phyloP scores from a whole-genome alignment of 139 green algal genomes.

The Picochlorum costavermella region DNA sequence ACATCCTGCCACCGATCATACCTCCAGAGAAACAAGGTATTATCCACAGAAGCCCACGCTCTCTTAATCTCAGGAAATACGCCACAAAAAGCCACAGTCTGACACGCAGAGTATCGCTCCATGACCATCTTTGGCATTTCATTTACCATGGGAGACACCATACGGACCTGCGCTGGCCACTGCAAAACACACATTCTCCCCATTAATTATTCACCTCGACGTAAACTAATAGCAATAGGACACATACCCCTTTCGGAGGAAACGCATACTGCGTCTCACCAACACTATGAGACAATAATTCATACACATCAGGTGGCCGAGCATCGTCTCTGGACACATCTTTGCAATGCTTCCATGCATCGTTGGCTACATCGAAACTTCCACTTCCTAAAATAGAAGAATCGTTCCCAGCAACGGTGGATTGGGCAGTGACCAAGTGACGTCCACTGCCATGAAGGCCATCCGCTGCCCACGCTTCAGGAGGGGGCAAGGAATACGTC shows the following conservation, averaged over 20 bases:
- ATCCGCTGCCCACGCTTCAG: slow-evolving; percentile 9
- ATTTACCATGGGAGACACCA: slow-evolving; percentile 43
- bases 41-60: slow-evolving; percentile 88
- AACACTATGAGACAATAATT: slow-evolving; percentile 44
- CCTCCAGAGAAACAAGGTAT: slow-evolving; percentile 85
- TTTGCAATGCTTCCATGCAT: slow-evolving; percentile 51
- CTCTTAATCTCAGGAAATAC: slow-evolving; percentile 72
- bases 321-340: slow-evolving; percentile 29
- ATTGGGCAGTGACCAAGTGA: not conserved
- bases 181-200: slow-evolving; percentile 26
- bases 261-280: slow-evolving; percentile 68
- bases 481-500: slow-evolving; percentile 3
- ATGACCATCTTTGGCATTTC: slow-evolving; percentile 70
- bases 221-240: not conserved
- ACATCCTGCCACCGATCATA: slow-evolving; percentile 71
- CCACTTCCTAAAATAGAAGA: not conserved
- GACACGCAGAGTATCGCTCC: slow-evolving; percentile 68
- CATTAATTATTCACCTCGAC: not conserved
- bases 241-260: slow-evolving; percentile 47
- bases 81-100: slow-evolving; percentile 83
- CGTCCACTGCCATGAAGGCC: not conserved
- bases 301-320: slow-evolving; percentile 48
- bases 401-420: not conserved
- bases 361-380: slow-evolving; percentile 13
- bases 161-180: slow-evolving; percentile 63